Conservation (phyloP, 176 grass and related monocot genomes). For the Triticum dicoccoides region DNA sequence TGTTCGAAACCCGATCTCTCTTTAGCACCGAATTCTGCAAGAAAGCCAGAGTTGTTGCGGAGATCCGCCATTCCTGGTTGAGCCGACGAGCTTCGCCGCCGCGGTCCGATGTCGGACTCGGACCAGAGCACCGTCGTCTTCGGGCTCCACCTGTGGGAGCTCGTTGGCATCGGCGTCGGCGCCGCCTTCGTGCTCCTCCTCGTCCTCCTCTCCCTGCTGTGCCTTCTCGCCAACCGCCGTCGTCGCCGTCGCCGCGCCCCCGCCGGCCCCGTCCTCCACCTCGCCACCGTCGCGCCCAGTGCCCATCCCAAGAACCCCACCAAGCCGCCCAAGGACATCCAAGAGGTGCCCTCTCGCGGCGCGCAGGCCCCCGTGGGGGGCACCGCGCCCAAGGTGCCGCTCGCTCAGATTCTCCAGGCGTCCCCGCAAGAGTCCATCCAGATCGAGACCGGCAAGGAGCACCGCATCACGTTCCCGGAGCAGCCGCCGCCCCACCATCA, state of each 20-base stretch:
- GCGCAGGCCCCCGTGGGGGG: neutral
- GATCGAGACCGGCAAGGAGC: slow-evolving; percentile 93
- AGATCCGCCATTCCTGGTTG: slow-evolving; percentile 35
- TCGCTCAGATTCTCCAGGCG: slow-evolving; percentile 33
- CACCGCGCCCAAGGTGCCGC: slow-evolving; percentile 23
- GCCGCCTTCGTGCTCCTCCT: slow-evolving; percentile 83
- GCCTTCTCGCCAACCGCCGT: slow-evolving; percentile 58
- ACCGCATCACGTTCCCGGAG: slow-evolving; percentile 87
- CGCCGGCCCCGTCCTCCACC: slow-evolving; percentile 45
- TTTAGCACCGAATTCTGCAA: slow-evolving; percentile 21
- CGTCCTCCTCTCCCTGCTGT: slow-evolving; percentile 72
- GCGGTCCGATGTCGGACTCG: slow-evolving; percentile 64
- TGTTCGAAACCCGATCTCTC: neutral
- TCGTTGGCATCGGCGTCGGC: slow-evolving; percentile 71
- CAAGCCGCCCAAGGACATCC: slow-evolving; percentile 59
- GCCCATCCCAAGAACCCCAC: slow-evolving; percentile 44
- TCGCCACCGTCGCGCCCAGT: slow-evolving; percentile 35
- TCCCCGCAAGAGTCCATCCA: slow-evolving; percentile 51
- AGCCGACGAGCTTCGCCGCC: slow-evolving; percentile 10
- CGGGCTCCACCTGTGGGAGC: slow-evolving; percentile 76
- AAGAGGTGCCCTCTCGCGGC: slow-evolving; percentile 48
- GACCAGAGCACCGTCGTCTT: slow-evolving; percentile 77
- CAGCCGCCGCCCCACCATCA: slow-evolving; percentile 47
- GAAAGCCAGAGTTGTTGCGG: neutral
- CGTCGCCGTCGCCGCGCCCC: slow-evolving; percentile 35